phyloP scores from a whole-genome alignment of 192 early-diverging fungal species.

The Phycomyces nitens region DNA sequence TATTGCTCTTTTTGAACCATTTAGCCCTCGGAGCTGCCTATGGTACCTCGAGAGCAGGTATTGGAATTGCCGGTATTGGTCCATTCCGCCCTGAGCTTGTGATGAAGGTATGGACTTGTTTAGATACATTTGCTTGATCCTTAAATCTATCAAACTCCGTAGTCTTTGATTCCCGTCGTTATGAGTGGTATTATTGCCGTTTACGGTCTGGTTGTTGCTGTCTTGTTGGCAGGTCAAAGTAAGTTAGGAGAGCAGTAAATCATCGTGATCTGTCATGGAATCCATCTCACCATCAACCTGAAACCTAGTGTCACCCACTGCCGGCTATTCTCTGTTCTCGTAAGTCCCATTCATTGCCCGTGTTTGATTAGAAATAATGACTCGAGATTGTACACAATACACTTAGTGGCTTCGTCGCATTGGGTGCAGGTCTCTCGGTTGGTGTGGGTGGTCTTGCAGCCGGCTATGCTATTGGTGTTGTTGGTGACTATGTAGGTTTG shows the following conservation, averaged over 20 bases:
- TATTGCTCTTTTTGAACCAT: background rate
- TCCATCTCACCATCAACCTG: conserved; percentile 29
- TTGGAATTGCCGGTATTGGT: conserved; percentile 86
- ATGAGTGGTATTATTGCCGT: conserved; percentile 99
- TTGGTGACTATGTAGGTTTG: conserved; percentile 68
- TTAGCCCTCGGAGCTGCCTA: conserved; percentile 88
- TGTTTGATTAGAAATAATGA: background rate
- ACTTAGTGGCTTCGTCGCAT: conserved; percentile 67
- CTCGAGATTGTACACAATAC: background rate
- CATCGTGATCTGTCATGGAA: no score
- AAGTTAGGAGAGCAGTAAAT: no score
- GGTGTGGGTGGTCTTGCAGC: conserved; percentile 84
- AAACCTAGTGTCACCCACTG: conserved; percentile 19
- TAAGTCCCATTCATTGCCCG: conserved; percentile 18
- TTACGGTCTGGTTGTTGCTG: conserved; percentile 96
- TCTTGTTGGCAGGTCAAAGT: conserved; percentile 79
- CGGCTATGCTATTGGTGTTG: conserved; percentile 89
- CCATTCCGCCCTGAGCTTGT: conserved; percentile 84
- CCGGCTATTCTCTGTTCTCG: conserved; percentile 52
- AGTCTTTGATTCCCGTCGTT: conserved; percentile 85
- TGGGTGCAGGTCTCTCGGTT: conserved; percentile 77
- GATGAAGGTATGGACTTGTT: conserved; percentile 52
- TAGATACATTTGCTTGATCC: conserved; percentile 27
- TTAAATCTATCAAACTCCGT: background rate
- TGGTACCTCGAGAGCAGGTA: conserved; percentile 89